Percentiles rank a stretch among this genome's conserved stretches.
Conservation (phyloP, 83 land plant genomes). For the Isoetes engelmannii region DNA sequence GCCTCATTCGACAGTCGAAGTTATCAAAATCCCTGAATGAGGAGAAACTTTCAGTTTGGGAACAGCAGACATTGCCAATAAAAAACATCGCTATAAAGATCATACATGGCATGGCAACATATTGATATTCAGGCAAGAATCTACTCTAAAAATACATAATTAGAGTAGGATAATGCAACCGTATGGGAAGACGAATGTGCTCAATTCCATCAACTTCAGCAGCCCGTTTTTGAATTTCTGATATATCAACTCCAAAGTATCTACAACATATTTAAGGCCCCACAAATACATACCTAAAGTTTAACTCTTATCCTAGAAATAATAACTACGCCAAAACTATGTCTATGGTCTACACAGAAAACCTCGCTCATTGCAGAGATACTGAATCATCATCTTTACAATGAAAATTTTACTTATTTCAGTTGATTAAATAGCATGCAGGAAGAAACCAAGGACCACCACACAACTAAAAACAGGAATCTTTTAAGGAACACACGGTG, state of each 20-base stretch:
- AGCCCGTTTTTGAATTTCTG: slow-evolving; percentile 59
- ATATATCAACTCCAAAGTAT: slow-evolving; percentile 82
- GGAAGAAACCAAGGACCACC: no score
- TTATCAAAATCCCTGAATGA: slow-evolving; percentile 78
- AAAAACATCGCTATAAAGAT: background rate
- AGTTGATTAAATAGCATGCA: no score
- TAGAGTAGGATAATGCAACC: slow-evolving; percentile 34
- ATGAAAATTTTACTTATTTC: no score
- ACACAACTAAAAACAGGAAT: no score
- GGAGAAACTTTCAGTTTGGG: background rate
- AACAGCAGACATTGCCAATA: background rate
- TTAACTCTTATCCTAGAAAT: background rate
- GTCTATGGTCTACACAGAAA: no score
- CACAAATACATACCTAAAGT: background rate
- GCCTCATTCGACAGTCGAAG: slow-evolving; percentile 73
- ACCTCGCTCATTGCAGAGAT: no score
- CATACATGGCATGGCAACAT: background rate
- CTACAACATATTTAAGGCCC: slow-evolving; percentile 28
- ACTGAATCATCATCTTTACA: no score
- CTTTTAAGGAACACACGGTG: no score
- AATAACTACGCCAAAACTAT: slow-evolving; percentile 7
- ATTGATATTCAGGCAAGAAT: background rate
- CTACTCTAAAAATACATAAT: background rate
- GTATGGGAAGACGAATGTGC: slow-evolving; percentile 78
- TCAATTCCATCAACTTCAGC: slow-evolving; percentile 52